Evolutionary conservation across 1,139 yeast genomes (phyloP).

Genomic region (Debaryomycetaceae sp.): DNA sequence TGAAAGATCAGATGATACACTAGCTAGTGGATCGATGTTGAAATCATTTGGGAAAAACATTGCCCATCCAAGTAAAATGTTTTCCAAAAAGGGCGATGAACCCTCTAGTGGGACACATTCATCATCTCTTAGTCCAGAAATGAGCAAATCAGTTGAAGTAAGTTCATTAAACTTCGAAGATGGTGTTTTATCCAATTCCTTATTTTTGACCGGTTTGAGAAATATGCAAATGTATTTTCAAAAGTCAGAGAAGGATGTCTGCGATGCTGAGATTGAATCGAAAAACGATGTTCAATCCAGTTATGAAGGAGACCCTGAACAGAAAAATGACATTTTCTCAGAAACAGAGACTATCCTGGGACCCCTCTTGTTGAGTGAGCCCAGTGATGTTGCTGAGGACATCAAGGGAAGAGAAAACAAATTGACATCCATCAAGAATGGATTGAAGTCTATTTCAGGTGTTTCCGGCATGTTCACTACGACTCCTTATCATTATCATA

Average conservation of each 20-base stretch:
- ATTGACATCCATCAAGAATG: conserved; percentile 22
- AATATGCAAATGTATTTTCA: conserved; percentile 35
- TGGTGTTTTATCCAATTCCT: conserved; percentile 24
- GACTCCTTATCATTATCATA: conserved; percentile 55
- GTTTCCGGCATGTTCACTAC: conserved; percentile 62
- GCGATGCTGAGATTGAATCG: conserved; percentile 23
- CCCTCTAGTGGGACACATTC: not conserved
- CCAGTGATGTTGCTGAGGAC: conserved; percentile 17
- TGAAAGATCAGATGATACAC: not conserved
- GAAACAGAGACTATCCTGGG: conserved; percentile 12
- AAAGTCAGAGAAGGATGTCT: conserved; percentile 21
- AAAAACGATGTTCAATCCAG: conserved; percentile 7
- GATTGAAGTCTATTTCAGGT: conserved; percentile 27
- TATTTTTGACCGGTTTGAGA: conserved; percentile 28
- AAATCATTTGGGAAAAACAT: conserved; percentile 18
- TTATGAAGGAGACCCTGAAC: not conserved
- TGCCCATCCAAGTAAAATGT: conserved; percentile 16
- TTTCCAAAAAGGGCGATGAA: conserved; percentile 7
- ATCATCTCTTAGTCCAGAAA: not conserved
- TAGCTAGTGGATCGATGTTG: conserved; percentile 8
- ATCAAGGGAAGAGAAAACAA: conserved; percentile 9
- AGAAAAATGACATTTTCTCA: not conserved
- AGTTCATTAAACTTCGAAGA: not conserved
- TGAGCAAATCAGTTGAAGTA: conserved; percentile 1
- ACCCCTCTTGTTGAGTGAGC: conserved; percentile 29